Percentiles rank a stretch among this genome's conserved stretches.
phyloP scores from a whole-genome alignment of 2,329 filamentous ascomycete species.

The Colletotrichum destructivum region DNA sequence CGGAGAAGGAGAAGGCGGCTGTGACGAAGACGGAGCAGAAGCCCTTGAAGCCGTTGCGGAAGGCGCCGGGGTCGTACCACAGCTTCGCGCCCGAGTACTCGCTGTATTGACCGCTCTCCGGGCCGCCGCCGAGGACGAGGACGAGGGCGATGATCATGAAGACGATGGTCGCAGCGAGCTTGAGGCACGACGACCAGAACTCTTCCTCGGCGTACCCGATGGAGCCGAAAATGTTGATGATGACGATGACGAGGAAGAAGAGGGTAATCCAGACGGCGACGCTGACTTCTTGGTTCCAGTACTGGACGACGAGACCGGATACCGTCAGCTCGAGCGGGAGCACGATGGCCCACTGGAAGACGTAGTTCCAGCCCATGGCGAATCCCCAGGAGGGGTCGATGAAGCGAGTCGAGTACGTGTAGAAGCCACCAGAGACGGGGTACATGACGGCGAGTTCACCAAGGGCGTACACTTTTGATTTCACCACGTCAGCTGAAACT shows the following conservation, averaged over 20 bases:
- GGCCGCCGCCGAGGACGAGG: conserved; percentile 71
- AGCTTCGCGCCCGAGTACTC: conserved; percentile 59
- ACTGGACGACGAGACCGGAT: conserved; percentile 64
- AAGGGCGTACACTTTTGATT: conserved; percentile 66
- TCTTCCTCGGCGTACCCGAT: conserved; percentile 70
- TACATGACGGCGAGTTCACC: conserved; percentile 75
- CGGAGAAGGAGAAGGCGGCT: conserved; percentile 78
- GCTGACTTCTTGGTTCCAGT: conserved; percentile 63
- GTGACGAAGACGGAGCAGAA: conserved; percentile 80
- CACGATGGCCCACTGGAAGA: conserved; percentile 66
- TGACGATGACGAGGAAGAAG: conserved; percentile 64
- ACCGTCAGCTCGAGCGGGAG: conserved; percentile 67
- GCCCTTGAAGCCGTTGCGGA: conserved; percentile 79
- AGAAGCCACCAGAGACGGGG: conserved; percentile 75
- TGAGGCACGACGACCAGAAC: conserved; percentile 69
- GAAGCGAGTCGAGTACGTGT: conserved; percentile 73
- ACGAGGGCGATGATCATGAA: conserved; percentile 75
- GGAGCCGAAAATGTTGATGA: conserved; percentile 70
- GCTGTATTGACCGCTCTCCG: conserved; percentile 57
- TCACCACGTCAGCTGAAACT: not conserved
- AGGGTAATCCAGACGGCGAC: conserved; percentile 68
- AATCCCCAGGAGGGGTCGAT: conserved; percentile 74
- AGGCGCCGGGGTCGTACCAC: conserved; percentile 64
- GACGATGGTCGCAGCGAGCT: conserved; percentile 69
- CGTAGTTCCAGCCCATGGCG: conserved; percentile 67